Evolutionary conservation across 768 basidiomycete species (phyloP), one percentile per base, ranked within the genome.

Genomic region (Podaxis carcinomalis): DNA sequence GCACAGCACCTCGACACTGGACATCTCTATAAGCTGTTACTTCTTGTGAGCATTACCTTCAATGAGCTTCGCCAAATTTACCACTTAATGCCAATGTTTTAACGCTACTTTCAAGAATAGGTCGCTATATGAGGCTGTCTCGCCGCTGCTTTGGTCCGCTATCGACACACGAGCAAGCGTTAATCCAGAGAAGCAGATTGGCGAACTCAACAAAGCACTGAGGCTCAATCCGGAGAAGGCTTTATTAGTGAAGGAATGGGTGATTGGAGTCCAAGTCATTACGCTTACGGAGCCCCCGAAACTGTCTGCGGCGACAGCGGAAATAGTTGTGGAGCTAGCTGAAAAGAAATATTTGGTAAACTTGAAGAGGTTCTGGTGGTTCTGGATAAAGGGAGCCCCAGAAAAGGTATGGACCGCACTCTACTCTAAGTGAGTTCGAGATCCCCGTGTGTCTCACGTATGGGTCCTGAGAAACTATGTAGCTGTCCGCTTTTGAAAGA

Each of bases 381-480:
- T 47, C 19, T 56, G 60, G 59, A 67, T 60, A 61, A 64, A 65
- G 11, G 64, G 63, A 10, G 63, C 64, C 21, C 61, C 62, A 42
- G 67, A 67, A 19, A 59, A 62, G 13, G 16, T 56, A 6, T 47
- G 56, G 56, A 19, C 28, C 25, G 27, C 42, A 9, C 56, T 56
- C 23, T 44, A 56, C 25, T 47, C n/a, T 11, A 35, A 47, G 56
- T 56, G 19, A 21, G 56, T 47, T 19, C 11, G 7, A 11, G 7
- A 25, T 11, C 9, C 25, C 10, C 28, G 52, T 7, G 21, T 1
- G 4, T 28, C 13, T 40, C n/a, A 11, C 16, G 13, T 0, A 42
- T n/a, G 23, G 37, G 25, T 28, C 5, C n/a, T 13, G 13, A 28
- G 19, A 27, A 27, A 56, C 1, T 25, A 14, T 7, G 9, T 44